Conservation (phyloP, 106 monocot genomes). For the Dendrobium officinale region DNA sequence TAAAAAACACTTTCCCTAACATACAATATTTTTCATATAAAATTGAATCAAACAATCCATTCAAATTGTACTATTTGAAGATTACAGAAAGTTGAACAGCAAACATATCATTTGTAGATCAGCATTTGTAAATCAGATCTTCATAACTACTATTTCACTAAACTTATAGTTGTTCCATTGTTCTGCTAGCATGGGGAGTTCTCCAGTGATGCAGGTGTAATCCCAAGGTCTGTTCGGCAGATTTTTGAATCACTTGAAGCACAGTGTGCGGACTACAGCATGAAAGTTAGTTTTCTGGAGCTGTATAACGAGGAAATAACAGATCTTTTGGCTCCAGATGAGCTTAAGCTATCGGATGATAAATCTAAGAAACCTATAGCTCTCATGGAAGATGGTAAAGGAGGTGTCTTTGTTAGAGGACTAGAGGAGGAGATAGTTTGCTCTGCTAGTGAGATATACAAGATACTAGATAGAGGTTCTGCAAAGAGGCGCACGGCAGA, state of each 20-base stretch:
- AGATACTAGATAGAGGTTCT: conserved; percentile 86
- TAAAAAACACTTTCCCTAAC: too few species aligned
- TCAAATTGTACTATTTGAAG: neutral
- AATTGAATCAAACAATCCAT: too few species aligned
- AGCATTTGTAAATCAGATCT: neutral
- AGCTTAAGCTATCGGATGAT: conserved; percentile 56
- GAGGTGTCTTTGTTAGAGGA: conserved; percentile 59
- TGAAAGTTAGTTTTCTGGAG: conserved; percentile 96
- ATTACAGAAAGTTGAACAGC: neutral
- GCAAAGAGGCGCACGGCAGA: conserved; percentile 90
- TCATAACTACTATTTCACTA: neutral
- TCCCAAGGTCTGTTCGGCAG: conserved; percentile 74
- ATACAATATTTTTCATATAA: too few species aligned
- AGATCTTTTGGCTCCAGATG: conserved; percentile 84
- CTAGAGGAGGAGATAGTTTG: conserved; percentile 67
- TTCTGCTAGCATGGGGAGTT: conserved; percentile 71
- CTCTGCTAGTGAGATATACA: conserved; percentile 79
- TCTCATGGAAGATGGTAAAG: conserved; percentile 80
- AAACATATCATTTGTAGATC: neutral
- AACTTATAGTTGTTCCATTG: neutral
- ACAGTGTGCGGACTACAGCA: conserved; percentile 78
- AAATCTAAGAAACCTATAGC: conserved; percentile 61
- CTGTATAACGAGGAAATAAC: conserved; percentile 95
- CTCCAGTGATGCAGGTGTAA: conserved; percentile 90
- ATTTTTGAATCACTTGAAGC: conserved; percentile 86